Base-by-base conservation (phyloP, 2,329 filamentous ascomycete species). In the Phialophora expanda region DNA sequence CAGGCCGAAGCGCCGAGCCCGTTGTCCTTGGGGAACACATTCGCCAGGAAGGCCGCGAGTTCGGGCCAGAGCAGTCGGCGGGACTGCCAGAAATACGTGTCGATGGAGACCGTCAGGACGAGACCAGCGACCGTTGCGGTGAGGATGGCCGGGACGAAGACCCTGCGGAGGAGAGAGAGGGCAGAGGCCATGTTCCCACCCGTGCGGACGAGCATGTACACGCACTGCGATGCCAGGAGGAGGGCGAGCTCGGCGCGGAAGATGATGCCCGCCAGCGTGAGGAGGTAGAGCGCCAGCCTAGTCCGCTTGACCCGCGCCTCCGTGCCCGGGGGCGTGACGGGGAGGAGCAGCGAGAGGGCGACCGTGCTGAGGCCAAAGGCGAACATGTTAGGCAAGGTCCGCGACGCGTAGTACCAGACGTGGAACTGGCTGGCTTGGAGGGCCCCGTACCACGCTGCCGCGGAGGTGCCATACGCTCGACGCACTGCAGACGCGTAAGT, bases 301-400 rank as follows among this genome's bases (percentile, higher is more conserved):
- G 87, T 85, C 54, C 86, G 83, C 61, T 78, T 81, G 34, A 78
- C 73, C 32, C 78, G 59, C 73, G 70, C 64, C 38, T 64, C 41
- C 41, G 65, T 24, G 22, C 65, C 56, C 14, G 64, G 64, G 5
- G 74, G 66, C 6, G 74, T 71, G 24, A 81, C 81, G 17, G 84
- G 81, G 2, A 88, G 79, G 53, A 86, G 74, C 65, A 78, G 80
- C 46, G 81, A 76, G 55, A 87, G 73, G 9, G 78, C 78, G 8
- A 79, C 53, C 0, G 78, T 82, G 38, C 90, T 92, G 65, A 97
- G 80, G 9, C 88, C 87, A 80, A 98, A 95, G 22, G 95, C 93
- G 79, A 97, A 96, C 90, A 96, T 97, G 76, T 99, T 99, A 1
- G 95, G 95, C 70, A 99, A 80, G 2, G 93, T 95, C 67, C 95